These are phyloP conservation scores for Vitis hybrid DNA, from an alignment of 177 flowering plant genomes.

Conservation along the genomic window DNA sequence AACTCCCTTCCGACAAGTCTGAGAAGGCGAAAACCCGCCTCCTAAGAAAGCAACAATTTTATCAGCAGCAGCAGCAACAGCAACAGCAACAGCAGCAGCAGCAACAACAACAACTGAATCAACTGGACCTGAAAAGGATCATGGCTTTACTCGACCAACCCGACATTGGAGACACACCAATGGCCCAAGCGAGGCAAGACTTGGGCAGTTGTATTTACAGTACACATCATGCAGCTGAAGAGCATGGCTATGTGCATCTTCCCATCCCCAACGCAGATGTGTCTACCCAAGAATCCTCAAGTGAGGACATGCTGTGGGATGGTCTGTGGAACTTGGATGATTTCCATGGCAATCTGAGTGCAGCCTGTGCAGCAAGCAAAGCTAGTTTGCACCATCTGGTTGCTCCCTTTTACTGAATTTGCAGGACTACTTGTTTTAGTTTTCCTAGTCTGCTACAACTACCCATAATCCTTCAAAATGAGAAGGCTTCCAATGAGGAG, in stretches of 20 bases:
- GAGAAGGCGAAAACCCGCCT: slow-evolving; percentile 47
- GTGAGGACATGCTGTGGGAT: slow-evolving; percentile 57
- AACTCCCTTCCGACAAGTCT: slow-evolving; percentile 26
- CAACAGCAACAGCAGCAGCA: slow-evolving; percentile 35
- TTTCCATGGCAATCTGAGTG: slow-evolving; percentile 24
- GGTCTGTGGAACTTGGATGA: slow-evolving; percentile 76
- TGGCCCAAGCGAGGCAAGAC: slow-evolving; percentile 31
- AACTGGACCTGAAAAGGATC: slow-evolving; percentile 42
- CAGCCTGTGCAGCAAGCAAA: slow-evolving; percentile 28
- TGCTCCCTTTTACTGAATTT: slow-evolving; percentile 20
- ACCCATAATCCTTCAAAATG: too few species aligned
- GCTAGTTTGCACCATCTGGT: slow-evolving; percentile 24
- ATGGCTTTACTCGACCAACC: slow-evolving; percentile 43
- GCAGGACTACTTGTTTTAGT: not conserved
- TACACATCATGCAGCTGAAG: slow-evolving; percentile 17
- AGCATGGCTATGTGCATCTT: slow-evolving; percentile 31
- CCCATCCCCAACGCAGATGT: slow-evolving; percentile 20
- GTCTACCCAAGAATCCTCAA: slow-evolving; percentile 21
- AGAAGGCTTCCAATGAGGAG: too few species aligned
- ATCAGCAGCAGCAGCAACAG: slow-evolving; percentile 35
- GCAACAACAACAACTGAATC: slow-evolving; percentile 26
- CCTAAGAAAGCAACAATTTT: slow-evolving; percentile 51
- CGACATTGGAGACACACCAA: slow-evolving; percentile 22
- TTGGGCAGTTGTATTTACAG: not conserved
- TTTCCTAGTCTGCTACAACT: not conserved